Conservation (phyloP, 2,329 filamentous ascomycete genomes). For the Aspergillus ustus region DNA sequence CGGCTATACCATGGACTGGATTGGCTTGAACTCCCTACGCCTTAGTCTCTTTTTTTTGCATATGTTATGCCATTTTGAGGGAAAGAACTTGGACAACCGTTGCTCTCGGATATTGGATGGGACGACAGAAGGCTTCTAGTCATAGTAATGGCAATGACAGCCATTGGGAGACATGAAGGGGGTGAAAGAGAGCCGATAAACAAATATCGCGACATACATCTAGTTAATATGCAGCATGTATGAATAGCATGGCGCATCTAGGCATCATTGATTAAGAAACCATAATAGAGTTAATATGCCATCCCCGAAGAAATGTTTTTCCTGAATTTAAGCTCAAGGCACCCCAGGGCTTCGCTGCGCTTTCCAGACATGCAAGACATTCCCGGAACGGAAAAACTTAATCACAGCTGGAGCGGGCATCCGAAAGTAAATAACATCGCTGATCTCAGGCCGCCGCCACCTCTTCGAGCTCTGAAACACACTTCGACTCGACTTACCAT, state of each 20-base stretch:
- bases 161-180: slow-evolving; percentile 20
- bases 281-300: neutral
- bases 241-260: neutral
- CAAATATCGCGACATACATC: slow-evolving; percentile 15
- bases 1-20: slow-evolving; percentile 31
- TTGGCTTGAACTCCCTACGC: slow-evolving; percentile 29
- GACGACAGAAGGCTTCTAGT: slow-evolving; percentile 20
- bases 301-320: neutral
- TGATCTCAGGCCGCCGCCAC: neutral
- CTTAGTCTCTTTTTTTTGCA: slow-evolving; percentile 28
- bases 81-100: slow-evolving; percentile 27
- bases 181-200: slow-evolving; percentile 20
- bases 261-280: neutral
- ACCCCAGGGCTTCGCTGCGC: no score
- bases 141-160: slow-evolving; percentile 16
- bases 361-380: no score
- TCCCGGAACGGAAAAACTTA: slow-evolving; percentile 3
- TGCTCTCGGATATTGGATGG: slow-evolving; percentile 21
- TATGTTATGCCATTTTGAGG: slow-evolving; percentile 33
- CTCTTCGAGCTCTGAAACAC: neutral
- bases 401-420: neutral
- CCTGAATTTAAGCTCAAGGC: no score
- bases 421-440: slow-evolving; percentile 9
- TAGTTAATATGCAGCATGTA: slow-evolving; percentile 13
- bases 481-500: neutral